Evolutionary conservation across 495 filamentous ascomycete species (phyloP).

Genomic region (Penicillium salamii): DNA sequence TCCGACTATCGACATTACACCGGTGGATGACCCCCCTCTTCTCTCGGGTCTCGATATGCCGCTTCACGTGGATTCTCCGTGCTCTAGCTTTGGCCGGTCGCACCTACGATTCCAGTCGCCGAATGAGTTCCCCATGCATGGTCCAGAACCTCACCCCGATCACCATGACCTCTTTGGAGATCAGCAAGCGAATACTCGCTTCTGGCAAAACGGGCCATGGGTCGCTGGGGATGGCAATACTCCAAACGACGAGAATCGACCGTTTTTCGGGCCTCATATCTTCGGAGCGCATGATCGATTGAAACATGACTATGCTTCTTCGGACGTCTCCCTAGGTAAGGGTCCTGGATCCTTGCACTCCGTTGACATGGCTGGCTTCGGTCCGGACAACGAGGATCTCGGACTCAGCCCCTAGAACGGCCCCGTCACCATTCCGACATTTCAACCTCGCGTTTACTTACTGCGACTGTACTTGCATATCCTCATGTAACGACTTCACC

Average conservation of each 20-base stretch:
- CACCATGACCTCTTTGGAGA: constrained; percentile 50
- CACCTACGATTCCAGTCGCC: constrained; percentile 47
- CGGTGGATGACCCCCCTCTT: constrained; percentile 40
- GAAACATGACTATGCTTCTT: constrained; percentile 51
- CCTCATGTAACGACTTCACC: constrained; percentile 46
- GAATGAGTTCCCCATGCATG: constrained; percentile 43
- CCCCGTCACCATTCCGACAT: constrained; percentile 1
- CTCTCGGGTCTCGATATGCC: constrained; percentile 41
- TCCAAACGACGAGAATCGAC: constrained; percentile 47
- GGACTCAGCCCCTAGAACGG: constrained; percentile 39
- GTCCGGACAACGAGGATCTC: constrained; percentile 44
- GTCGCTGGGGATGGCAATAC: constrained; percentile 47
- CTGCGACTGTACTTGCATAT: constrained; percentile 34
- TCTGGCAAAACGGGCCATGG: constrained; percentile 50
- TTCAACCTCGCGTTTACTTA: constrained; percentile 12
- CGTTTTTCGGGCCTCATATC: constrained; percentile 45
- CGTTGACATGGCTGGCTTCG: constrained; percentile 50
- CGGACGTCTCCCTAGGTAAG: constrained; percentile 45
- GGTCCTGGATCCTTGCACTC: constrained; percentile 47
- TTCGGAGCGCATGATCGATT: constrained; percentile 43
- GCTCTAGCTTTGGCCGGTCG: constrained; percentile 49
- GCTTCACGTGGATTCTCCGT: constrained; percentile 45
- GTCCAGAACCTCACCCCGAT: constrained; percentile 39
- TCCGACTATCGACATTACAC: constrained; percentile 48
- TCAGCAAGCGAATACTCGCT: constrained; percentile 48